Percentiles rank a stretch among this genome's conserved stretches.
Evolutionary conservation across 805 yeast species (phyloP).

Genomic region (Wickerhamomyces ciferrii): DNA sequence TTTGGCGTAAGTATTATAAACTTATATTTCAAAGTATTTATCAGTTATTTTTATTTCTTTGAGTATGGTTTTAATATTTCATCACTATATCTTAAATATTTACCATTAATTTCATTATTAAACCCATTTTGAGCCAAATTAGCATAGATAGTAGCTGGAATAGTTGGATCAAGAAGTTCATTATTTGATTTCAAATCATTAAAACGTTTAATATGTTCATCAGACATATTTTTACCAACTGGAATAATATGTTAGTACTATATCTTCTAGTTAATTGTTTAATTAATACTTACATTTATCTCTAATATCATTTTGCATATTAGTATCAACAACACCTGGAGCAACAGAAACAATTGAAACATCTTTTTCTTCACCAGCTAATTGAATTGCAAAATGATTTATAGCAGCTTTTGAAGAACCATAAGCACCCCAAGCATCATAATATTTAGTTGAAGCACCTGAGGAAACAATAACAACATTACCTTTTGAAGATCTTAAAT

Average conservation of each 20-base stretch:
- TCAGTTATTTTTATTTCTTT: background rate
- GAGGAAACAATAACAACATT: slow-evolving; percentile 77
- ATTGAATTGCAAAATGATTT: slow-evolving; percentile 64
- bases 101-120: slow-evolving; percentile 54
- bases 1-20: too few species aligned
- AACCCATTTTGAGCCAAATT: slow-evolving; percentile 61
- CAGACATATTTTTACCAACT: slow-evolving; percentile 54
- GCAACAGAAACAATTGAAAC: slow-evolving; percentile 71
- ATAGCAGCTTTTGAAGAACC: slow-evolving; percentile 91
- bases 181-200: slow-evolving; percentile 52
- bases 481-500: slow-evolving; percentile 52
- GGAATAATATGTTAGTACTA: slow-evolving; percentile 1
- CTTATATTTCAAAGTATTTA: too few species aligned
- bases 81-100: slow-evolving; percentile 60
- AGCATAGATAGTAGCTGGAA: slow-evolving; percentile 69
- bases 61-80: slow-evolving; percentile 8
- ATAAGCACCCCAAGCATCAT: slow-evolving; percentile 85
- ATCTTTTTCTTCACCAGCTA: slow-evolving; percentile 63
- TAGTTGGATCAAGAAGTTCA: slow-evolving; percentile 58
- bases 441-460: slow-evolving; percentile 70
- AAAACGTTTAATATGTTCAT: slow-evolving; percentile 56
- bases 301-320: slow-evolving; percentile 81
- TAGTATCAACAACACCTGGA: slow-evolving; percentile 93
- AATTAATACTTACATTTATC: slow-evolving; percentile 32
- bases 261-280: background rate